A percentile compares a stretch with the other conserved stretches of the same genome.
These are phyloP conservation scores for Eutypa lata DNA, from an alignment of 2,329 filamentous ascomycete species.

Conservation along the genomic window DNA sequence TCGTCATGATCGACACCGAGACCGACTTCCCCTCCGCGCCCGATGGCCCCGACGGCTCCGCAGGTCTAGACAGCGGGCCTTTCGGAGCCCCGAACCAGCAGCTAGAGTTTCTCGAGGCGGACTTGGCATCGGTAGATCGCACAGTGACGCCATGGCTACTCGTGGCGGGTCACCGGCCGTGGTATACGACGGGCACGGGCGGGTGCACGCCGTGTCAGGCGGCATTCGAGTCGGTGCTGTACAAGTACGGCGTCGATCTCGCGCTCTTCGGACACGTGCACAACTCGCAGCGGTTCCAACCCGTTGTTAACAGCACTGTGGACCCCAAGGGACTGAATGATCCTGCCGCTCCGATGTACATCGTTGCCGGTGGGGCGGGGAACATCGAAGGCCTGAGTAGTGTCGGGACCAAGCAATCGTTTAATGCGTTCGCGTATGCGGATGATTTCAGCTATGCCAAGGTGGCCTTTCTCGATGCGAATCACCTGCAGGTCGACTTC, in stretches of 20 bases:
- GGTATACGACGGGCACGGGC: constrained; percentile 39
- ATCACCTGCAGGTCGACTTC: constrained; percentile 49
- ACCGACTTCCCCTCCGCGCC: constrained; percentile 53
- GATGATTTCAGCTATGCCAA: constrained; percentile 52
- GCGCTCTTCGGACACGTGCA: constrained; percentile 57
- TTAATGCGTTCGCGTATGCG: constrained; percentile 47
- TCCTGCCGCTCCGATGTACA: constrained; percentile 48
- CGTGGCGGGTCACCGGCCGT: constrained; percentile 42
- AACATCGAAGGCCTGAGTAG: constrained; percentile 51
- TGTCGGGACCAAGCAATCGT: constrained; percentile 39
- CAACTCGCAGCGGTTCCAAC: constrained; percentile 53
- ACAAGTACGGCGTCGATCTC: constrained; percentile 55
- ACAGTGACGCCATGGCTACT: constrained; percentile 52
- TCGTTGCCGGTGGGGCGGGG: constrained; percentile 52
- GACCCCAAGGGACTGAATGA: constrained; percentile 37
- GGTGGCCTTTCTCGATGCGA: constrained; percentile 42
- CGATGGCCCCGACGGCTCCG: constrained; percentile 38
- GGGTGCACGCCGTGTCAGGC: constrained; percentile 44
- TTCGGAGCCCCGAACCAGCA: constrained; percentile 49
- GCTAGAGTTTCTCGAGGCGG: constrained; percentile 50
- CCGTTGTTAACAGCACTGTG: constrained; percentile 30
- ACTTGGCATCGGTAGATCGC: constrained; percentile 55
- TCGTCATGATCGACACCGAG: constrained; percentile 54
- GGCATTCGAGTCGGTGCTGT: constrained; percentile 52
- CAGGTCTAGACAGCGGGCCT: constrained; percentile 42